These are phyloP conservation scores for Herpotrichia juniperi DNA, from an alignment of 2,329 filamentous ascomycete genomes.

Conservation along the genomic window DNA sequence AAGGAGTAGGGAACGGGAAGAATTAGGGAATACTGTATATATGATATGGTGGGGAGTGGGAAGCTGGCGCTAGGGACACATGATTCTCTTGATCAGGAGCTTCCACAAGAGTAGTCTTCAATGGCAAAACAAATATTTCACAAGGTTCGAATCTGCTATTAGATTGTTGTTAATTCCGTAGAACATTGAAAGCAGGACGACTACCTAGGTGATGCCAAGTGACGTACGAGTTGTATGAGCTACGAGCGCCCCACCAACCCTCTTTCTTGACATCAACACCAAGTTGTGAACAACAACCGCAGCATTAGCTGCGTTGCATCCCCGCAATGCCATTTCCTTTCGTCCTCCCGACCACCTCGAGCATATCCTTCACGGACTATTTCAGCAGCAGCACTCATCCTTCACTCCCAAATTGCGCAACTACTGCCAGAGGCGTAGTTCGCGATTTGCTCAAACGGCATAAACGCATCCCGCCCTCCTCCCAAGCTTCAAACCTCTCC, in stretches of 20 bases:
- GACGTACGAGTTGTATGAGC: background rate
- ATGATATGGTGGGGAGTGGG: background rate
- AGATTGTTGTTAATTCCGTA: too few relatives aligned
- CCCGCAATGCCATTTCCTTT: conserved; percentile 85
- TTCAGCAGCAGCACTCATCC: conserved; percentile 85
- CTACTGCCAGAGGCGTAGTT: conserved; percentile 82
- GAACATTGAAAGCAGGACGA: background rate
- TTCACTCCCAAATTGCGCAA: conserved; percentile 81
- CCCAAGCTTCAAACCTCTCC: conserved; percentile 73
- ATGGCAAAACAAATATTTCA: background rate
- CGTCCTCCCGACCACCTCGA: conserved; percentile 84
- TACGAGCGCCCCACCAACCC: background rate
- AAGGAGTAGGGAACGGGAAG: conserved; percentile 44
- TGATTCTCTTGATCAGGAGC: background rate
- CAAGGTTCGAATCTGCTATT: background rate
- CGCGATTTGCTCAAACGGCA: conserved; percentile 85
- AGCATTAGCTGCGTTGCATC: background rate
- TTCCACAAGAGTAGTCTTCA: background rate
- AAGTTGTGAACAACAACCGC: background rate
- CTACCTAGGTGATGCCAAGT: background rate
- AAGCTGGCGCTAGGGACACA: conserved; percentile 1
- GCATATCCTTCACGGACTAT: conserved; percentile 78
- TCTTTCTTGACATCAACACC: background rate
- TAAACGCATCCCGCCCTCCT: conserved; percentile 78
- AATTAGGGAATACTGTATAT: conserved; percentile 2